phyloP scores from a whole-genome alignment of 75 land plant genomes.

The Selaginella tamariscina region DNA sequence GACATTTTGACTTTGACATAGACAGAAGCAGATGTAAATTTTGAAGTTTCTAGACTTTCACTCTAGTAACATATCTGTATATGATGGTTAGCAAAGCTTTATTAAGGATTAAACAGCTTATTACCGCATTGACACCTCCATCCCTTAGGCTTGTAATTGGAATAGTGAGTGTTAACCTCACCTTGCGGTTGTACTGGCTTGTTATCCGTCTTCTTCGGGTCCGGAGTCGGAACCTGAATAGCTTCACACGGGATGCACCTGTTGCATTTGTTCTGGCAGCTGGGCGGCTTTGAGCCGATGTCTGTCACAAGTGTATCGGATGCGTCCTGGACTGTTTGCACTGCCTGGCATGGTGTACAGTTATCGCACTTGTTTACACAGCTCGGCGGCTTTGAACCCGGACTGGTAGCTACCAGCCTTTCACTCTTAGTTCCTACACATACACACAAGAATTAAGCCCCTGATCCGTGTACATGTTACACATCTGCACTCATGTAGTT shows the following conservation, averaged over 20 bases:
- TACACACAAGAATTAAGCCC: background rate
- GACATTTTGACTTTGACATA: too few relatives aligned
- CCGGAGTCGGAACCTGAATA: slow-evolving; percentile 36
- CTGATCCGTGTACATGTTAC: background rate
- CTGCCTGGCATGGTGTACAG: background rate
- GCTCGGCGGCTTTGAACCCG: background rate
- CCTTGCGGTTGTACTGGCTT: background rate
- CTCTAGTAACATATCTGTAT: too few relatives aligned
- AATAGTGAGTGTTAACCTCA: background rate
- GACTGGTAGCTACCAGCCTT: background rate
- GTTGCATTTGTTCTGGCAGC: slow-evolving; percentile 34
- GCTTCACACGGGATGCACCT: slow-evolving; percentile 36
- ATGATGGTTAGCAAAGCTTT: too few relatives aligned
- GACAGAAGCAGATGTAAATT: too few relatives aligned
- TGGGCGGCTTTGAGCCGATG: slow-evolving; percentile 50
- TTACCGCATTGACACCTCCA: background rate
- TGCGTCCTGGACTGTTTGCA: background rate
- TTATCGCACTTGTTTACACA: background rate
- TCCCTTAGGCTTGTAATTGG: background rate
- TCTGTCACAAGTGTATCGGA: background rate
- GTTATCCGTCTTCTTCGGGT: background rate
- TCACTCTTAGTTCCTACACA: background rate
- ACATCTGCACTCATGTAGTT: background rate
- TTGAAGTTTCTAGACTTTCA: too few relatives aligned
- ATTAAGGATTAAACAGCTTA: background rate